A percentile compares a stretch with the other conserved stretches of the same genome.
These are phyloP conservation scores for Baudoinia panamericana DNA, from an alignment of 495 filamentous ascomycete species.

Conservation along the genomic window DNA sequence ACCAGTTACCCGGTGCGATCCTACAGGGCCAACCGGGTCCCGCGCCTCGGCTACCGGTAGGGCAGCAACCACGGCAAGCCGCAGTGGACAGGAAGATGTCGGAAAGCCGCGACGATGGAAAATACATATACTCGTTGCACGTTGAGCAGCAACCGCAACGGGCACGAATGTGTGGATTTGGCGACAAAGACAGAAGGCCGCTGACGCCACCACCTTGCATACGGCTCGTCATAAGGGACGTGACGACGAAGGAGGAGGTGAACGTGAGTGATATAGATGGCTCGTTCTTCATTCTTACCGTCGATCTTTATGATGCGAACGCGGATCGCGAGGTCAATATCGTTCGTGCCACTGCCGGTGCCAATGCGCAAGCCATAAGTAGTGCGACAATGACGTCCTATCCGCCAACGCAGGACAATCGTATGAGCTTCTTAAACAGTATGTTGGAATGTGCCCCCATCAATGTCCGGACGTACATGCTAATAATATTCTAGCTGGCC, in stretches of 20 bases:
- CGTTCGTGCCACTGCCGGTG: constrained; percentile 60
- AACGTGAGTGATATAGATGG: constrained; percentile 83
- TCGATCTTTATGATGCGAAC: constrained; percentile 81
- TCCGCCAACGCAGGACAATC: constrained; percentile 37
- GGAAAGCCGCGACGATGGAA: constrained; percentile 6
- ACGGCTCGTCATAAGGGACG: constrained; percentile 67
- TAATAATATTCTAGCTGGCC: no score
- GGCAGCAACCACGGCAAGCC: background rate
- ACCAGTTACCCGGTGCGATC: no score
- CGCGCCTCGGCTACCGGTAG: no score
- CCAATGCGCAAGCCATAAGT: constrained; percentile 61
- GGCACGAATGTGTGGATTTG: constrained; percentile 97
- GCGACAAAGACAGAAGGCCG: constrained; percentile 94
- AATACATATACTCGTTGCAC: constrained; percentile 47
- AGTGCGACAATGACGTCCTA: constrained; percentile 69
- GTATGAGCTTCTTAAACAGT: no score
- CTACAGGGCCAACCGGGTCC: no score
- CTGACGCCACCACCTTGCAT: constrained; percentile 95
- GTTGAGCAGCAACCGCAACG: constrained; percentile 88
- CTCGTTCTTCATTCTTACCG: constrained; percentile 81
- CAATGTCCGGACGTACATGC: no score
- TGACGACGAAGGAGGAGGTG: constrained; percentile 67
- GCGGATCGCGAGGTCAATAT: constrained; percentile 85
- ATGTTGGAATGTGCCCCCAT: no score
- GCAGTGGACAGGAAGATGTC: constrained; percentile 1